These are phyloP conservation scores for Ophiocordyceps robertsii DNA, from an alignment of 2,329 filamentous ascomycete genomes.

Conservation along the genomic window DNA sequence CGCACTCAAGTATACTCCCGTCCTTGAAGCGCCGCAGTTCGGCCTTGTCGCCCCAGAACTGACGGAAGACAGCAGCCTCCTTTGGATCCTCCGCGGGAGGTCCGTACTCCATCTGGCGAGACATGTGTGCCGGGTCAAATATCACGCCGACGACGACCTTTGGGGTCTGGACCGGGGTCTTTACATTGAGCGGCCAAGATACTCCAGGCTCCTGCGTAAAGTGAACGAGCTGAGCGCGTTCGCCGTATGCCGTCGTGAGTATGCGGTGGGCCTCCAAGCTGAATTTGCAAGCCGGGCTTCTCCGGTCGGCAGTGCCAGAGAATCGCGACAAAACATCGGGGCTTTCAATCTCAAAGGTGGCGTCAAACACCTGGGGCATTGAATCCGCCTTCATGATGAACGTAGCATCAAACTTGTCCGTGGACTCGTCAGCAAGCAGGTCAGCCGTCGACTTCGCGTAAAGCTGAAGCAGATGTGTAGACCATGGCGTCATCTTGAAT, in stretches of 20 bases:
- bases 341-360: constrained; percentile 23
- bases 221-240: constrained; percentile 58
- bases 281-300: constrained; percentile 29
- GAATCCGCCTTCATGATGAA: constrained; percentile 58
- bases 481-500: constrained; percentile 84
- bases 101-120: constrained; percentile 73
- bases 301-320: constrained; percentile 22
- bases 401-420: constrained; percentile 70
- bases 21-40: constrained; percentile 92
- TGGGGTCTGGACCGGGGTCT: constrained; percentile 10
- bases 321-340: constrained; percentile 12
- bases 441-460: constrained; percentile 64
- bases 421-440: constrained; percentile 58
- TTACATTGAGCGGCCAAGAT: constrained; percentile 15
- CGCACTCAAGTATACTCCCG: constrained; percentile 81
- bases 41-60: constrained; percentile 90
- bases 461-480: constrained; percentile 57
- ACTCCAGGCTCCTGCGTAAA: constrained; percentile 27
- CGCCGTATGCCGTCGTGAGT: constrained; percentile 58
- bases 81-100: constrained; percentile 76
- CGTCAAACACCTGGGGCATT: constrained; percentile 41
- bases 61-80: constrained; percentile 67
- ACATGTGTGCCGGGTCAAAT: constrained; percentile 59
- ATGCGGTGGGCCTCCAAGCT: constrained; percentile 47
- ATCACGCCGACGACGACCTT: constrained; percentile 52